Evolutionary conservation across 1,284 basidiomycete genomes (phyloP), one percentile per base, ranked within the genome.

Genomic region (Pseudozyma thailandica): DNA sequence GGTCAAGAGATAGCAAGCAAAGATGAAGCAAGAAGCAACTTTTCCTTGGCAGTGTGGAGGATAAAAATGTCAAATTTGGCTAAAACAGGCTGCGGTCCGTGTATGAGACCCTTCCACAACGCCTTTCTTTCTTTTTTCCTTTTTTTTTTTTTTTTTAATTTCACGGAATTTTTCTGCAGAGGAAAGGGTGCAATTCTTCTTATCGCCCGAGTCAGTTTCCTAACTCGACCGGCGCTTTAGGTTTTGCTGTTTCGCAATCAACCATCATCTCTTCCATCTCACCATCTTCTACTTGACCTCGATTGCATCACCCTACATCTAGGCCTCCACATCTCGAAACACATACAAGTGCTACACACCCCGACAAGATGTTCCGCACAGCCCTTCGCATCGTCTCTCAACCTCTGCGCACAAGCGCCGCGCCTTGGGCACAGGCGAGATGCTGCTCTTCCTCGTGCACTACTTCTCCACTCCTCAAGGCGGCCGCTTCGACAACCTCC

Each of bases 381-480:
- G 41, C 37, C 8, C 25, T 66, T 13, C 52, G 57, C 27, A 27
- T 33, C 20, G n/a, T 60, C 41, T 23, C 56, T 4, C 44, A 50
- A 35, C 55, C 55, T 38, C 33, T 57, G 55, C 57, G 53, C 49
- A 25, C 49, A 4, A 56, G 45, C 10, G 31, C 49, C 15, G 26
- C 38, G 9, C 46, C 37, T 7, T 26, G 39, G 30, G 47, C 48
- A 47, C 56, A 59, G 13, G 42, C 35, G 4, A 44, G 60, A 37
- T 43, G 45, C 49, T 70, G 66, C 66, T 70, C 66, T 12, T 54
- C 64, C 33, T 50, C 55, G 31, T 53, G 55, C 7, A 44, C 42
- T 9, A 39, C 52, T 2, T 45, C 57, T 16, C 23, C 48, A 33
- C 37, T 63, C 8, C 51, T 53, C 41, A 55, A 59, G 50, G 33